Percentiles rank a stretch among this genome's conserved stretches.
These are phyloP conservation scores for Talaromyces sp. DNA, from an alignment of 2,329 filamentous ascomycete species.

Conservation along the genomic window DNA sequence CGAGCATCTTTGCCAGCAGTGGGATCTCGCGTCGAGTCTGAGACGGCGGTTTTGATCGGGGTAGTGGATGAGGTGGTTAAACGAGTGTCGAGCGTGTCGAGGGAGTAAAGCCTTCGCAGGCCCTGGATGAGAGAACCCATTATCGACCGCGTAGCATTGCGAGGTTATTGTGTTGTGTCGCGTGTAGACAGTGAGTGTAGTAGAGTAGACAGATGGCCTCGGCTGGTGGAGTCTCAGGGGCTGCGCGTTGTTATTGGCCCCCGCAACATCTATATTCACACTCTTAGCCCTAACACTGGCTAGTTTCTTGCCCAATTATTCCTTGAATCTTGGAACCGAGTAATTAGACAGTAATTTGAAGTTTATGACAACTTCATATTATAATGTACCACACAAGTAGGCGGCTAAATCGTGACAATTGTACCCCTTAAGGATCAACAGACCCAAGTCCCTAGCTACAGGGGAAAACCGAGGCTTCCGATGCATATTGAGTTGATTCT, in stretches of 20 bases:
- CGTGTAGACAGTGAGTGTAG: not conserved
- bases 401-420: not conserved
- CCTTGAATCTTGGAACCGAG: not conserved
- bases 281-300: not conserved
- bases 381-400: not conserved
- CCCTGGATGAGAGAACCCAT: constrained; percentile 48
- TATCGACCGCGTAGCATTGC: constrained; percentile 29
- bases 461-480: not conserved
- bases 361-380: too few species aligned
- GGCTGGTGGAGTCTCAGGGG: constrained; percentile 6
- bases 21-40: constrained; percentile 39
- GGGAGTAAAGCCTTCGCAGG: constrained; percentile 57
- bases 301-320: not conserved
- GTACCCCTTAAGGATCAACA: not conserved
- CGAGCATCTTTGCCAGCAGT: constrained; percentile 31
- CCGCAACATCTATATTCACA: not conserved
- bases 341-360: not conserved
- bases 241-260: not conserved
- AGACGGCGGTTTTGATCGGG: constrained; percentile 58
- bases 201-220: not conserved
- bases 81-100: constrained; percentile 67
- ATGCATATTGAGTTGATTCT: too few species aligned
- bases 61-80: constrained; percentile 69
- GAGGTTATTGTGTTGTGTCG: not conserved
- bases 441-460: not conserved